A percentile compares a stretch with the other conserved stretches of the same genome.
These are phyloP conservation scores for Barnettozyma sp. DNA, from an alignment of 805 yeast genomes.

Conservation along the genomic window DNA sequence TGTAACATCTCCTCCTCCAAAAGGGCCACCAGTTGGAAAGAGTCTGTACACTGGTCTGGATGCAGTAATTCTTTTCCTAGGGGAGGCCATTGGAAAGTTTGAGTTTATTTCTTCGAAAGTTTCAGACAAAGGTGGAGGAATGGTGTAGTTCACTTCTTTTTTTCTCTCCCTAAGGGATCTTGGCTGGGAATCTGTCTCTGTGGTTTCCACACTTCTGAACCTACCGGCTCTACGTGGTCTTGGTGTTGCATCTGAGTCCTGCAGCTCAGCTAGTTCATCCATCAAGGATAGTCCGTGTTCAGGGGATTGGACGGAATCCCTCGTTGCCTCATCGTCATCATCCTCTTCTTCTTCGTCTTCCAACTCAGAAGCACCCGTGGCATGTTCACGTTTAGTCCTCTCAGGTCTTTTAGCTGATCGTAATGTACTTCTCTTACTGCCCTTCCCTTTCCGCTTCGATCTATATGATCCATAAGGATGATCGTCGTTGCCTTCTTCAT, in stretches of 20 bases:
- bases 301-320: slow-evolving; percentile 9
- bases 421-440: slow-evolving; percentile 3
- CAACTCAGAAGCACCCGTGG: not conserved
- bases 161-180: slow-evolving; percentile 57
- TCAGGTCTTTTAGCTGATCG: slow-evolving; percentile 6
- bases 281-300: slow-evolving; percentile 35
- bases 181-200: slow-evolving; percentile 30
- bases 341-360: not conserved
- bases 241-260: slow-evolving; percentile 34
- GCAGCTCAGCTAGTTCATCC: slow-evolving; percentile 45
- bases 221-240: slow-evolving; percentile 8
- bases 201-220: slow-evolving; percentile 4
- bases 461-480: slow-evolving; percentile 14
- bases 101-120: slow-evolving; percentile 23
- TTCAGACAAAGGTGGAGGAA: slow-evolving; percentile 71
- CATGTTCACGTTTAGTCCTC: slow-evolving; percentile 20
- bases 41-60: slow-evolving; percentile 56
- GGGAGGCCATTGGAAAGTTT: slow-evolving; percentile 17
- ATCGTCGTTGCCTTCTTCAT: slow-evolving; percentile 23
- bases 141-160: slow-evolving; percentile 68
- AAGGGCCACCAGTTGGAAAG: slow-evolving; percentile 94
- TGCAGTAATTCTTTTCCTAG: slow-evolving; percentile 33
- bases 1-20: slow-evolving; percentile 91
- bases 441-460: slow-evolving; percentile 8
- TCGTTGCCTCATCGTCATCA: slow-evolving; percentile 2